phyloP scores from a whole-genome alignment of 352 stramenopile species.

The Globisporangium okanoganense region DNA sequence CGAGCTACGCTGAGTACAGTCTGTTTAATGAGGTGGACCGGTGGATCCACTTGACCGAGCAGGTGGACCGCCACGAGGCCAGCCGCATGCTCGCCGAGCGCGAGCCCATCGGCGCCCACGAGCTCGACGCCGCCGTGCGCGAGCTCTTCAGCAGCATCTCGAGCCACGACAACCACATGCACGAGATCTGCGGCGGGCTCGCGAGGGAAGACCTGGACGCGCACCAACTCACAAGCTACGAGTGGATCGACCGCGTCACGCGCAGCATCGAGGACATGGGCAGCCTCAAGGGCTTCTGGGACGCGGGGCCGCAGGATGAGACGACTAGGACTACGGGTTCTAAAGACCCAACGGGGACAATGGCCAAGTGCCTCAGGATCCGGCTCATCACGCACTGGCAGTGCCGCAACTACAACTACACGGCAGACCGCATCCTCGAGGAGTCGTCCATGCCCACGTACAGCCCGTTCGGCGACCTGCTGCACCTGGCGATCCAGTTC shows the following conservation, averaged over 20 bases:
- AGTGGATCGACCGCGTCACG: slow-evolving; percentile 51
- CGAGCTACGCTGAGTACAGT: slow-evolving; percentile 13
- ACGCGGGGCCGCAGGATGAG: slow-evolving; percentile 2
- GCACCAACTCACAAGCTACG: slow-evolving; percentile 51
- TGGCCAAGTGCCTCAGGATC: slow-evolving; percentile 18
- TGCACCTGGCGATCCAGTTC: slow-evolving; percentile 66
- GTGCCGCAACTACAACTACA: slow-evolving; percentile 58
- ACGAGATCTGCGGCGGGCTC: slow-evolving; percentile 38
- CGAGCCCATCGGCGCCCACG: slow-evolving; percentile 27
- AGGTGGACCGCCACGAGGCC: slow-evolving; percentile 29
- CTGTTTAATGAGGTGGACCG: slow-evolving; percentile 18
- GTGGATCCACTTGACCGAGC: slow-evolving; percentile 31
- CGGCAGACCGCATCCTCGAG: slow-evolving; percentile 45
- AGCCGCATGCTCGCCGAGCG: slow-evolving; percentile 32
- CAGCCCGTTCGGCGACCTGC: slow-evolving; percentile 43
- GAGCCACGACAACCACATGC: slow-evolving; percentile 50
- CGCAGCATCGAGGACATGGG: slow-evolving; percentile 35
- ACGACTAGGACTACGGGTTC: neutral
- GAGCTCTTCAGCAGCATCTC: slow-evolving; percentile 39
- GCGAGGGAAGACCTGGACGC: slow-evolving; percentile 33
- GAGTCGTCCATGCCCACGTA: slow-evolving; percentile 62
- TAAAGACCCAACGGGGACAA: neutral
- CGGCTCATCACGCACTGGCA: slow-evolving; percentile 51
- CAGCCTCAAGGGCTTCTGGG: slow-evolving; percentile 27
- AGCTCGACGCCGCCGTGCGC: slow-evolving; percentile 31